Base-by-base conservation (phyloP, 2,329 filamentous ascomycete species). In the Pseudopyrenochaeta lycopersici region DNA sequence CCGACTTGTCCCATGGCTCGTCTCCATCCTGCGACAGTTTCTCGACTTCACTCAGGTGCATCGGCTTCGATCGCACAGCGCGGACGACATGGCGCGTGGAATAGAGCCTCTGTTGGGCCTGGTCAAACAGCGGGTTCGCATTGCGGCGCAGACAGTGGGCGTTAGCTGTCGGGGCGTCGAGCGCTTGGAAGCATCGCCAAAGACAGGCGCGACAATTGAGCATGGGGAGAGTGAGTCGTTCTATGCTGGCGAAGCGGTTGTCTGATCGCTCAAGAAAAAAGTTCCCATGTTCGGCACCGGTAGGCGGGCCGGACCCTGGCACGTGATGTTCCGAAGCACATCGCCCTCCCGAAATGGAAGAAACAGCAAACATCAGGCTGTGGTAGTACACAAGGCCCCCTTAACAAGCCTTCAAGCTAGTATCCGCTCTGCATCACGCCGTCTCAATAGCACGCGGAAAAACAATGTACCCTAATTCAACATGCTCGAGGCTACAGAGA, bases 191-290 rank as follows among this genome's bases (percentile, higher is more conserved):
- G 60, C 72, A 75, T 71, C 77, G 78, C 66, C 73, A 68, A 44
- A 78, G 70, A 66, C 78, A 80, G 58, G 75, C 72, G 56, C 73
- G 75, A 60, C 79, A 81, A 45, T 76, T 76, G 54, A 80, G 72
- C 80, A 81, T 81, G 46, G 62, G 54, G 51, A 53, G 56, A 45
- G 58, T 46, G 52, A 39, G 39, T 51, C 15, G 58, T 53, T 48
- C 39, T 56, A 45, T 56, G 46, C 45, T 33, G 35, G 38, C 35
- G 41, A 52, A 31, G 21, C 51, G 42, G 48, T 46, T 38, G 32
- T 47, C 49, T 50, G 41, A 33, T 44, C 23, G 36, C 21, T 36
- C 33, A 17, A 49, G 52, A 56, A 66, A 65, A 64, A 66, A 59
- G 52, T 58, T 56, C 53, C 47, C 52, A 40, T 29, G 46, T 44